A percentile compares a stretch with the other conserved stretches of the same genome.
phyloP scores from a whole-genome alignment of 805 yeast genomes.

The Lipomyces sp. region DNA sequence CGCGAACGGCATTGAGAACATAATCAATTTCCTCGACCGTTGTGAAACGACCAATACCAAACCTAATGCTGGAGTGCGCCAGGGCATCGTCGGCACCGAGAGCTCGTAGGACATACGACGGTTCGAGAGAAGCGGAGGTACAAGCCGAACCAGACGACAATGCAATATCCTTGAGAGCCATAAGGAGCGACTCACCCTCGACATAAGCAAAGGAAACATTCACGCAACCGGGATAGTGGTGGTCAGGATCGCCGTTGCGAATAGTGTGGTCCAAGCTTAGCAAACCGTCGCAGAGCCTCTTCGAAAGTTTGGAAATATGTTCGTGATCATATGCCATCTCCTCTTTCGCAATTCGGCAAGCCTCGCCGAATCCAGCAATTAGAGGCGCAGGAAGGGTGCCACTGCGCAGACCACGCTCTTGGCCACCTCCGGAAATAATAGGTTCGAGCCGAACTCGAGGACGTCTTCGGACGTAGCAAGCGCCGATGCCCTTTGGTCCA shows the following conservation, averaged over 20 bases:
- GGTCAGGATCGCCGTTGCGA: constrained; percentile 78
- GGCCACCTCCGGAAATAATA: constrained; percentile 96
- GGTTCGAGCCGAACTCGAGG: constrained; percentile 98
- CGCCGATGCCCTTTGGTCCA: constrained; percentile 98
- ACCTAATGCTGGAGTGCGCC: constrained; percentile 97
- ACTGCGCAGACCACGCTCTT: constrained; percentile 95
- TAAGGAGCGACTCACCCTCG: constrained; percentile 95
- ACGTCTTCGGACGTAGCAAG: constrained; percentile 92
- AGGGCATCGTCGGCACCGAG: constrained; percentile 94
- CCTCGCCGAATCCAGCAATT: constrained; percentile 96
- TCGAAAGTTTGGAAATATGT: constrained; percentile 73
- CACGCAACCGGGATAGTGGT: constrained; percentile 90
- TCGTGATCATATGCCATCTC: constrained; percentile 76
- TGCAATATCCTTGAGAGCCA: constrained; percentile 98
- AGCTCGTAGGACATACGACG: constrained; percentile 95
- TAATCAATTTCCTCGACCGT: constrained; percentile 96
- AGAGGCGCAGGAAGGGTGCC: constrained; percentile 98
- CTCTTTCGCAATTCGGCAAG: constrained; percentile 77
- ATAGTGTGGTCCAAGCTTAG: constrained; percentile 85
- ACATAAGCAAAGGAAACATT: constrained; percentile 96
- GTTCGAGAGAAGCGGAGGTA: constrained; percentile 97
- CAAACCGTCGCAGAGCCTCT: constrained; percentile 72
- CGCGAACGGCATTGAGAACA: constrained; percentile 83
- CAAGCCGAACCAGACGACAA: constrained; percentile 97
- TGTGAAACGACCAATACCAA: constrained; percentile 96